Evolutionary conservation across 176 grass and related monocot species (phyloP).

Genomic region (Musa itinerans): DNA sequence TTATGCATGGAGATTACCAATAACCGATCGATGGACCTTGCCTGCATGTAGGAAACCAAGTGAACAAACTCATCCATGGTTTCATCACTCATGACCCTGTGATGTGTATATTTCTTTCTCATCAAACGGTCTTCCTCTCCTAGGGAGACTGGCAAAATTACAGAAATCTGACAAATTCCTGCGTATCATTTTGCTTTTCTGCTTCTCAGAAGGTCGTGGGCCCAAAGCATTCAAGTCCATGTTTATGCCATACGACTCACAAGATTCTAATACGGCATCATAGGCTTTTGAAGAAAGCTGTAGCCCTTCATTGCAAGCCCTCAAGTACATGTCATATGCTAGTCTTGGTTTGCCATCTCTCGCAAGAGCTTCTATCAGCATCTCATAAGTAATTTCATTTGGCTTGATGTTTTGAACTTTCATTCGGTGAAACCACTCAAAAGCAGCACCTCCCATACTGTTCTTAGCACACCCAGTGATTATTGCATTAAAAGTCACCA

Average conservation of each 20-base stretch:
- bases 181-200: conserved; percentile 19
- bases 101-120: conserved; percentile 20
- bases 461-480: conserved; percentile 53
- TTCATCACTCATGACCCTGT: conserved; percentile 9
- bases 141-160: conserved; percentile 19
- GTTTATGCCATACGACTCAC: conserved; percentile 30
- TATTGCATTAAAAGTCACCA: conserved; percentile 90
- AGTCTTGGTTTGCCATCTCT: conserved; percentile 66
- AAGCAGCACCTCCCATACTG: conserved; percentile 29
- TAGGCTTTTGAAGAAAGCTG: conserved; percentile 56
- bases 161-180: conserved; percentile 25
- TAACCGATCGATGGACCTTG: too few species aligned
- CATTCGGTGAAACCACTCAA: conserved; percentile 91
- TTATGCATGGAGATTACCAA: too few species aligned
- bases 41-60: neutral
- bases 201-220: conserved; percentile 26
- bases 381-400: conserved; percentile 71
- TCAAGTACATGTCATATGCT: conserved; percentile 72
- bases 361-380: conserved; percentile 57
- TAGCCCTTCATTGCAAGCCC: conserved; percentile 44
- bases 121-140: conserved; percentile 26
- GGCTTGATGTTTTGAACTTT: conserved; percentile 47
- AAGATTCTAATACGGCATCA: conserved; percentile 45
- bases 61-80: neutral
- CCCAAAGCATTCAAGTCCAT: conserved; percentile 43